Evolutionary conservation across 768 basidiomycete genomes (phyloP).

Genomic region (Hypholoma sublateritium): DNA sequence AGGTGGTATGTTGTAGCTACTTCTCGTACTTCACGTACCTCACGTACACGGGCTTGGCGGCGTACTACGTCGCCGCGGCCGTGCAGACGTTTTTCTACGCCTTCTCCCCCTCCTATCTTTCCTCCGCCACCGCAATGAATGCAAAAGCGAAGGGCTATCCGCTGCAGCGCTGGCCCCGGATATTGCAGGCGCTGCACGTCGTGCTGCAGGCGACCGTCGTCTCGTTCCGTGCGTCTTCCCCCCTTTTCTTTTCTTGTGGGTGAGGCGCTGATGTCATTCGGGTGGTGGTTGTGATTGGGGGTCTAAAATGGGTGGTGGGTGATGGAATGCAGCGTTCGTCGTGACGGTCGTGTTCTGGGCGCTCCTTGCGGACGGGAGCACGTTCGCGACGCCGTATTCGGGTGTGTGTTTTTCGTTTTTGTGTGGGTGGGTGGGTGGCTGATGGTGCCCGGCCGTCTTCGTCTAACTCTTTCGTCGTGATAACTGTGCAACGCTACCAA

Average conservation of each 20-base stretch:
- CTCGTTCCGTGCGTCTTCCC: slow-evolving; percentile 35
- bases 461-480: too few relatives aligned
- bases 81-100: slow-evolving; percentile 52
- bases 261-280: background rate
- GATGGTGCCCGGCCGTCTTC: too few relatives aligned
- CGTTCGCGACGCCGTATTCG: slow-evolving; percentile 37
- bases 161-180: slow-evolving; percentile 57
- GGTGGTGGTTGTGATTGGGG: too few relatives aligned
- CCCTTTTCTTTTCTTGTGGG: background rate
- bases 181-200: slow-evolving; percentile 57
- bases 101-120: too few relatives aligned
- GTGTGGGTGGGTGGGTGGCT: too few relatives aligned
- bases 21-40: slow-evolving; percentile 66
- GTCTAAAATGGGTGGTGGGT: too few relatives aligned
- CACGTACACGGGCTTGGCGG: slow-evolving; percentile 57
- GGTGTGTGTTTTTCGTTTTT: slow-evolving; percentile 30
- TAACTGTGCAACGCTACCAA: too few relatives aligned
- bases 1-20: too few relatives aligned
- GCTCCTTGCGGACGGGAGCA: slow-evolving; percentile 41
- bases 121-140: too few relatives aligned
- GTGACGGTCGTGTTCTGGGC: slow-evolving; percentile 68
- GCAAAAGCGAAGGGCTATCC: slow-evolving; percentile 44
- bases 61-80: slow-evolving; percentile 62
- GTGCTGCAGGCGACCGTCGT: slow-evolving; percentile 49
- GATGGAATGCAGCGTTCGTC: slow-evolving; percentile 46